Evolutionary conservation across 176 grass and related monocot genomes (phyloP), one percentile per base, ranked within the genome.

Genomic region (Phyllostachys edulis): DNA sequence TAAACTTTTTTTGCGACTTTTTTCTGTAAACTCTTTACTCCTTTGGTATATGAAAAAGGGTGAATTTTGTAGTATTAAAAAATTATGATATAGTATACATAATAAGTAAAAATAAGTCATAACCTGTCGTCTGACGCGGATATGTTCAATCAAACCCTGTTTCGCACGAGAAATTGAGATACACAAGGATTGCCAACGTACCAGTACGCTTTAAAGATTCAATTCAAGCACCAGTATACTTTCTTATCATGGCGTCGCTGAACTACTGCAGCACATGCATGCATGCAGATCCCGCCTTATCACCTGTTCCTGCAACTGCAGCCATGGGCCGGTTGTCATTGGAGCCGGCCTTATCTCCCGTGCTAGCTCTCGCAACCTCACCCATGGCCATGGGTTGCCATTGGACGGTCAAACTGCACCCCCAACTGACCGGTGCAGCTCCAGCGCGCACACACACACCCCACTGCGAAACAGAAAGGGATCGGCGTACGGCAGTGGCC

Each of bases 351-450:
- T 45, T 71, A 71, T 71, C 66, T n/a, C 29, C 29, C 61, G 42
- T 42, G 23, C 18, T 8, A 21, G 20, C 4, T 68, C 15, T 77
- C 45, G 12, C 83, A 57, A 32, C 17, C 7, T 16, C 51, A 50
- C 10, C 64, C 16, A 38, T 49, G 46, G 61, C 51, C n/a, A 38
- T 49, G 46, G 61, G 8, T 55, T 21, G 52, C 60, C 61, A 68
- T 80, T 89, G 62, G 76, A 42, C 52, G 77, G 82, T 89, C 82
- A 89, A 85, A 89, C 87, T 80, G 87, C 40, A 21, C 24, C 11
- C 11, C 69, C 47, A 27, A 49, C 67, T 67, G 76, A 7, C 39
- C 37, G 75, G 68, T 68, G 87, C 82, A 89, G 76, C 68, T 67
- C 27, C 46, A n/a, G 6, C 79, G 1, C 40, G 27, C 69, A 1